Conservation (phyloP, 371 early-diverging fungal genomes). For the Mortierella sp. region DNA sequence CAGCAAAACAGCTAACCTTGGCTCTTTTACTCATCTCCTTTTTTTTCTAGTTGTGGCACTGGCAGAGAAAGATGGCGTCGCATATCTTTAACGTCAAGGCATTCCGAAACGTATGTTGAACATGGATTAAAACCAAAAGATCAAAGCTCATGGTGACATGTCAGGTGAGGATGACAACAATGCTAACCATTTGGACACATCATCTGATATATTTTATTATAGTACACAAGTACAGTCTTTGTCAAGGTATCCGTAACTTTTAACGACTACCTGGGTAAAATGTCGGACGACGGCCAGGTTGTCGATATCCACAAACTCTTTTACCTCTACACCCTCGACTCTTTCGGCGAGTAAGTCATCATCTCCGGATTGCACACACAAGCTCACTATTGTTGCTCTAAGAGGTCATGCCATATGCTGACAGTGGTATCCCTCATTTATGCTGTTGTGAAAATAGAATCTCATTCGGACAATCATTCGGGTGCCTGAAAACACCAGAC, state of each 20-base stretch:
- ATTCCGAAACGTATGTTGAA: conserved; percentile 73
- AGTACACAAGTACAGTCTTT: conserved; percentile 59
- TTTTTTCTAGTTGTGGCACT: conserved; percentile 63
- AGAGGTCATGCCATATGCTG: neutral
- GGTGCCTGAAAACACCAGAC: conserved; percentile 35
- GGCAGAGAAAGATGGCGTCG: conserved; percentile 78
- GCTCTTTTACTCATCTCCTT: neutral
- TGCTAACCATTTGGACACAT: neutral
- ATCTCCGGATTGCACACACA: neutral
- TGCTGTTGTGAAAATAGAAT: conserved; percentile 11
- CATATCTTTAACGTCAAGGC: conserved; percentile 81
- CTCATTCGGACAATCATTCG: conserved; percentile 52
- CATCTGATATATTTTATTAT: neutral
- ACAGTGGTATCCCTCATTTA: neutral
- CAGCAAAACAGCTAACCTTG: neutral
- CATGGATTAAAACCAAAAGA: neutral
- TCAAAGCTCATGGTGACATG: neutral
- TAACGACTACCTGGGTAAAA: conserved; percentile 50
- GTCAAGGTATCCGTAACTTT: conserved; percentile 57
- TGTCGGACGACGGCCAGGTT: conserved; percentile 50
- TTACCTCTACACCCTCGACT: conserved; percentile 73
- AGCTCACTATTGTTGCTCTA: neutral
- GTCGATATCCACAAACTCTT: conserved; percentile 73
- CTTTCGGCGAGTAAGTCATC: conserved; percentile 66
- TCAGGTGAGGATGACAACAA: neutral